phyloP scores from a whole-genome alignment of 495 filamentous ascomycete genomes.

The Penicillium chermesinum region DNA sequence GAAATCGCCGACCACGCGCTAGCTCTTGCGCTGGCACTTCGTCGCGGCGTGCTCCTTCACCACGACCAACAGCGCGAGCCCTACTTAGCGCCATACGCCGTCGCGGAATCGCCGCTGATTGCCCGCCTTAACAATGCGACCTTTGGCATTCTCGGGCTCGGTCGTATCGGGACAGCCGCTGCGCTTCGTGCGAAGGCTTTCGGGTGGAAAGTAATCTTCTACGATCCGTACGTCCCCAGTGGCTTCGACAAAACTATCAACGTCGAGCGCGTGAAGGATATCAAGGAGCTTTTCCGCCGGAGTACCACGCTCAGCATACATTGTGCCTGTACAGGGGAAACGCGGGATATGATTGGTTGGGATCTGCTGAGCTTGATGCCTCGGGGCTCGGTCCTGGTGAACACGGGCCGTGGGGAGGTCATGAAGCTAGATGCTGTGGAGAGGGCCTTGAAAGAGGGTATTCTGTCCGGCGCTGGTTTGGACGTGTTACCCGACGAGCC shows the following conservation, averaged over 20 bases:
- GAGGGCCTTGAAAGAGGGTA: background rate
- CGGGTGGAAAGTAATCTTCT: background rate
- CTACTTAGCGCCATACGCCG: background rate
- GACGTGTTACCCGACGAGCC: background rate
- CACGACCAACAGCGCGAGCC: background rate
- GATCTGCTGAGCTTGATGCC: background rate
- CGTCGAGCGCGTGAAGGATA: background rate
- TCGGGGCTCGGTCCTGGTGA: background rate
- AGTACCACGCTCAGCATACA: background rate
- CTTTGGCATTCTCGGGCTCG: background rate
- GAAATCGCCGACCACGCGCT: background rate
- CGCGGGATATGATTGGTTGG: background rate
- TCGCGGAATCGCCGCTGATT: background rate
- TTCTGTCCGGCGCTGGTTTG: background rate
- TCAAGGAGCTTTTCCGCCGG: background rate
- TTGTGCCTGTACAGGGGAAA: background rate
- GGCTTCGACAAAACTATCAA: background rate
- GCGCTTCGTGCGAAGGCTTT: background rate
- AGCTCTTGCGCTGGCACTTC: background rate
- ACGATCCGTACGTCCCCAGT: background rate
- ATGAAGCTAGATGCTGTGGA: background rate
- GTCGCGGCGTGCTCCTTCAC: background rate
- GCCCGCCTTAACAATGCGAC: background rate
- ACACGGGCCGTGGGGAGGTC: background rate
- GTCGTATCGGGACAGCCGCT: background rate